Evolutionary conservation across 129 eudicot species (phyloP), one percentile per base, ranked within the genome.

Genomic region (Tagetes patula): DNA sequence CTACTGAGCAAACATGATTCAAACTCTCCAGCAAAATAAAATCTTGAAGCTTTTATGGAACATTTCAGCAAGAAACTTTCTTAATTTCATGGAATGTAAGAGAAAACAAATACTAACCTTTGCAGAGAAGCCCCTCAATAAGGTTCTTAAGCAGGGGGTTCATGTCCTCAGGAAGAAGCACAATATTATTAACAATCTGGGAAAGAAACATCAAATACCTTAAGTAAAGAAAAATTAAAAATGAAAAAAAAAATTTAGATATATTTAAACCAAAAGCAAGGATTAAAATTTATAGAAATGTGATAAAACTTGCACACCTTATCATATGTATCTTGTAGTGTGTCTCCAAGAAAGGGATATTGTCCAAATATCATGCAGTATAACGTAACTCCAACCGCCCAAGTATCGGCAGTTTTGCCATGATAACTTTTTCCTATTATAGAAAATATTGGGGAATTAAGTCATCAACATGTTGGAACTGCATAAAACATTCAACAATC

Each of bases 311-410:
- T 68, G 40, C 76, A 37, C 38, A 90, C 98, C 96, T 89, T 93
- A 73, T 93, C 98, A 63, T 93, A 90, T 38, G 96, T 90, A 53
- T 90, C 96, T 69, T 87, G 96, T 33, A 93, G 82, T 65, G 96
- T 93, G 53, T 90, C 98, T 77, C 98, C 98, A 42, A 93, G 88
- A 73, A 93, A 93, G 5, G 98, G 98, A 71, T 87, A 93, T 9
- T 83, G 74, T 4, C 98, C 98, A 61, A 90, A 60, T 14, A 93
- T 68, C 92, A 89, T 84, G 60, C 88, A 90, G 79, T 93, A 87
- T 81, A 93, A 83, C 41, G 98, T 90, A 69, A 86, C 91, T 71
- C 96, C 98, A 79, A 86, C 96, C 4, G 96, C 98, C 96, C 98
- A 93, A 1, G 89, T 93, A 84, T 93, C 98, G 30, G 98, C 98